Base-by-base conservation (phyloP, 768 basidiomycete genomes). In the Lentinula guzmanii region DNA sequence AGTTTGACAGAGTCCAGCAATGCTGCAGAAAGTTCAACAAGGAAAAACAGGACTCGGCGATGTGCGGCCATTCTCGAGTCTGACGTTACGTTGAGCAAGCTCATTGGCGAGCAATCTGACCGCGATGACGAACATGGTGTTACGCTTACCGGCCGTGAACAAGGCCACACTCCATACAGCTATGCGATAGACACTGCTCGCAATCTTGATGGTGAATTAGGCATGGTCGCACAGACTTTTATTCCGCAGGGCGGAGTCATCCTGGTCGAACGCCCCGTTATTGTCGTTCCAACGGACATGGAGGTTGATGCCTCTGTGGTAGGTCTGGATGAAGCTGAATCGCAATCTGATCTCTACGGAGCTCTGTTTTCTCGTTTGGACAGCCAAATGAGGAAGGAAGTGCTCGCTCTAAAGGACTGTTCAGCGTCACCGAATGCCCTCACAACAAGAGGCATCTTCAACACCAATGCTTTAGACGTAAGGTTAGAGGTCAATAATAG, bases 201-300 rank as follows among this genome's bases (percentile, higher is more conserved):
- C 24, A 31, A 28, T 7, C 21, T 28, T 15, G 15, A 11, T 5
- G 55, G 28, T 21, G 45, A 41, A 7, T 5, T 48, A 33, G 58
- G 58, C 8, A 21, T 58, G 43, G 34, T 58, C 34, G 58, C 58
- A 11, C 28, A 28, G 18, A n/a, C 16, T 24, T 13, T 24, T 18
- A 58, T 58, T 15, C 31, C 58, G 6, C 58, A 58, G 33, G 58
- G 58, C 58, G 33, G 33, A 21, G 46, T 50, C 21, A 39, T 58
- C 31, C 31, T 58, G 18, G 46, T 37, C 13, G 58, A 58, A 21
- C 46, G 5, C 16, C 58, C 58, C 18, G 45, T 35, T 5, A 10
- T 58, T 6, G 18, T 58, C 33, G 6, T 51, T 31, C 45, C 48
- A n/a, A 9, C n/a, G 16, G 15, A 15, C 24, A 28, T 34, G 43